Percentiles rank a stretch among this genome's conserved stretches.
phyloP scores from a whole-genome alignment of 148 eudicot species.

The Heliosperma pusillum region DNA sequence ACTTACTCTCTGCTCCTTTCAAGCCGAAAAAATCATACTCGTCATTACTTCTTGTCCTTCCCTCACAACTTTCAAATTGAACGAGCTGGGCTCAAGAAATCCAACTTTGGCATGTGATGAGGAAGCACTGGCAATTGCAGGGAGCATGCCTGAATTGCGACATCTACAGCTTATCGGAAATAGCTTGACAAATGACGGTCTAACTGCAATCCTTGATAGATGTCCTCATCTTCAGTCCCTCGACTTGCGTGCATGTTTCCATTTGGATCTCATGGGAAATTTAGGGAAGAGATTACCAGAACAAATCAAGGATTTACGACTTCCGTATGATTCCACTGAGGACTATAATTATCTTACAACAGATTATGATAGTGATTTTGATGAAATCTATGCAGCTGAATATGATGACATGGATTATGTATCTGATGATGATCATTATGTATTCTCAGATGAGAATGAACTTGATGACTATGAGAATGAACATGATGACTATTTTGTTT shows the following conservation, averaged over 20 bases:
- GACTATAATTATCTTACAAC: constrained; percentile 38
- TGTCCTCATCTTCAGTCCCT: constrained; percentile 58
- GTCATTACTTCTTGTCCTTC: constrained; percentile 45
- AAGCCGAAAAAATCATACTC: constrained; percentile 26
- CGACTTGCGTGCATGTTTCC: constrained; percentile 55
- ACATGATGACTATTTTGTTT: constrained; percentile 5
- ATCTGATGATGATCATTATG: constrained; percentile 13
- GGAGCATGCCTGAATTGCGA: constrained; percentile 44
- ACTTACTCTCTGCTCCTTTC: constrained; percentile 30
- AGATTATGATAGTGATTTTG: constrained; percentile 15
- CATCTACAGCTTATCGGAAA: constrained; percentile 62
- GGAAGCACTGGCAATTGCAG: constrained; percentile 51
- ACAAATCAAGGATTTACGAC: constrained; percentile 39
- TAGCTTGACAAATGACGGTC: constrained; percentile 49
- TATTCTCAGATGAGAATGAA: neutral
- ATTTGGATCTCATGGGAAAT: constrained; percentile 35
- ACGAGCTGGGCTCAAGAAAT: constrained; percentile 30
- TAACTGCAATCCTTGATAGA: constrained; percentile 45
- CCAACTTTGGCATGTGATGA: constrained; percentile 35
- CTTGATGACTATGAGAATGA: neutral
- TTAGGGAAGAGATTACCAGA: constrained; percentile 40
- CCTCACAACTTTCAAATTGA: constrained; percentile 52
- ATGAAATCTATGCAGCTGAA: constrained; percentile 4
- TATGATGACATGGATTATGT: constrained; percentile 14
- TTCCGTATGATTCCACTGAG: constrained; percentile 44